Conservation (phyloP, 192 early-diverging fungal genomes). For the Backusella tuberculispora region DNA sequence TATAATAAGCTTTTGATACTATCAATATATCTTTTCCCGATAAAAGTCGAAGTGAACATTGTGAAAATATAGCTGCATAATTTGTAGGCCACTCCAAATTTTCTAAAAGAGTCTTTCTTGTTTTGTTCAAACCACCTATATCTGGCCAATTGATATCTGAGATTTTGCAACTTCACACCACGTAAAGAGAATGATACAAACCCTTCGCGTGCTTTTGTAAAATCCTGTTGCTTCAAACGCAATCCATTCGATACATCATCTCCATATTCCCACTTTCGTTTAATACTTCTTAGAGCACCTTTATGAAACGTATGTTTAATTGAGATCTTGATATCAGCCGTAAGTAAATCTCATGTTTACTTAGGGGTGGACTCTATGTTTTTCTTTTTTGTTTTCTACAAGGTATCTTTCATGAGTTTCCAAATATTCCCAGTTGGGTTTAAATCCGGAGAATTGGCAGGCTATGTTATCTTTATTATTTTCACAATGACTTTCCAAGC, state of each 20-base stretch:
- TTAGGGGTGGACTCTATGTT: slow-evolving; percentile 50
- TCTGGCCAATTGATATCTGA: slow-evolving; percentile 81
- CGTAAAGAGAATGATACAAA: slow-evolving; percentile 82
- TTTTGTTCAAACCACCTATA: slow-evolving; percentile 86
- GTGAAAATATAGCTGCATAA: slow-evolving; percentile 89
- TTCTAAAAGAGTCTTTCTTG: slow-evolving; percentile 82
- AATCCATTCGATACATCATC: background rate
- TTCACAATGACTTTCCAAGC: too few species aligned
- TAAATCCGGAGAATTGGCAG: too few species aligned
- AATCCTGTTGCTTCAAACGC: slow-evolving; percentile 64
- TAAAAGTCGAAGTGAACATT: slow-evolving; percentile 83
- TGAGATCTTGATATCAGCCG: slow-evolving; percentile 77
- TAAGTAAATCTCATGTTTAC: slow-evolving; percentile 81
- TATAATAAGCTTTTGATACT: background rate
- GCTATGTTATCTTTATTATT: too few species aligned
- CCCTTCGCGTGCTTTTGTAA: slow-evolving; percentile 71
- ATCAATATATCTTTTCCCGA: slow-evolving; percentile 64
- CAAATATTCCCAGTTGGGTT: too few species aligned
- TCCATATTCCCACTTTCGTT: background rate
- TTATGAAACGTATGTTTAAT: slow-evolving; percentile 80
- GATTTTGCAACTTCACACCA: slow-evolving; percentile 76
- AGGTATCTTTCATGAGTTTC: too few species aligned
- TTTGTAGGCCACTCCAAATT: slow-evolving; percentile 95
- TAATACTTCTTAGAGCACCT: slow-evolving; percentile 68
- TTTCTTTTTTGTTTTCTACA: too few species aligned